Base-by-base conservation (phyloP, 1,284 basidiomycete species). In the Ganoderma leucocontextum region DNA sequence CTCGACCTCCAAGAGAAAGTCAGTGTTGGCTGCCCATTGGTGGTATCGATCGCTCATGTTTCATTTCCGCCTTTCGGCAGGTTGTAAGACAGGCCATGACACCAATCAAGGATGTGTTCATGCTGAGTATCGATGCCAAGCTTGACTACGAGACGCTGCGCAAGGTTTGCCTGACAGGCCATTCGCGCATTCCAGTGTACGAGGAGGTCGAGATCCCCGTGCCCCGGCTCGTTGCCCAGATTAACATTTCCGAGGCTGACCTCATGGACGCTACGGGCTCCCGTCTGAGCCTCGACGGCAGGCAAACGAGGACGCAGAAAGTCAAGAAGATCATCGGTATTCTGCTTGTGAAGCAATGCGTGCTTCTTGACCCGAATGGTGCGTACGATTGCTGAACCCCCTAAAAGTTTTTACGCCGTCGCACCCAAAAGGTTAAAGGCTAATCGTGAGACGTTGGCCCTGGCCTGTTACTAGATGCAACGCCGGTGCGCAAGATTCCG, bases 311-410 rank as follows among this genome's bases (percentile, higher is more conserved):
- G 69, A 83, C 75, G 29, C 74, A 84, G 70, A 87, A 84, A 74
- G 86, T 87, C 58, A 94, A 93, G 81, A 93, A 91, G 81, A 94
- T 95, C 67, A 80, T 95, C 44, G 94, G 94, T 2, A 91, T 94
- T 58, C 81, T 96, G 52, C 83, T 95, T 7, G 94, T 95, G 63
- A 96, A 96, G 80, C 90, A 82, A 78, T 96, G 95, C 77, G 93
- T 97, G 15, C 81, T 97, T 66, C 86, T 97, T 10, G 95, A 97
- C 79, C 95, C 96, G 2, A 93, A 94, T 79, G 93, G 91, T 91
- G 71, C 42, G 72, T 68, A 15, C 33, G 19, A 25, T 47, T 4
- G 57, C 12, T 22, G 15, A 13, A 7, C 33, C 29, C 29, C 53
- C 33, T 17, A 33, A 33, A 29, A 33, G 29, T n/a, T 17, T 35